Conservation (phyloP, 2,329 filamentous ascomycete species). For the Fusarium brevicatenulatum region DNA sequence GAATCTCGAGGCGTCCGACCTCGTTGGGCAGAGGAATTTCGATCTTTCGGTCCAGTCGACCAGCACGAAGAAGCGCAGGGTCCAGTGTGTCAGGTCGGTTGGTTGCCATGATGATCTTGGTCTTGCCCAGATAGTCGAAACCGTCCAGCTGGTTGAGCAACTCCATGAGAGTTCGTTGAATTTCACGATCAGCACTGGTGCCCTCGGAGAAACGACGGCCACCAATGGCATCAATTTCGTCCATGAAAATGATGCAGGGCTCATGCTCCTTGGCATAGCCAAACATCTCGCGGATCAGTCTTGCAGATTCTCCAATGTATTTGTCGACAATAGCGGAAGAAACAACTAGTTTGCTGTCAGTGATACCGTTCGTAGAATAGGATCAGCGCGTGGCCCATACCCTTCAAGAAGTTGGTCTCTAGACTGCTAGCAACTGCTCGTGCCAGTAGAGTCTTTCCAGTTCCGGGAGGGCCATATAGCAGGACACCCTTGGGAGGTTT, state of each 20-base stretch:
- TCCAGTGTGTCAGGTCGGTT: constrained; percentile 97
- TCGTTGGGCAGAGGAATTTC: constrained; percentile 98
- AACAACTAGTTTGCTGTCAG: constrained; percentile 72
- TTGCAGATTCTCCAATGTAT: constrained; percentile 98
- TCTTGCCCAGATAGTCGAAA: constrained; percentile 99
- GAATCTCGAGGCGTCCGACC: constrained; percentile 92
- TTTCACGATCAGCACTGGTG: constrained; percentile 96
- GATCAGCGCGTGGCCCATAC: constrained; percentile 57
- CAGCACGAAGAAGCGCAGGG: constrained; percentile 89
- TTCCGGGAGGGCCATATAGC: constrained; percentile 95
- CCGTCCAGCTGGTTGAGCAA: constrained; percentile 98
- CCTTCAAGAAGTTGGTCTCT: constrained; percentile 98
- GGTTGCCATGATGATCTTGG: constrained; percentile 99
- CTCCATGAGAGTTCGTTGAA: constrained; percentile 98
- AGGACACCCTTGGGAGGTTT: constrained; percentile 98
- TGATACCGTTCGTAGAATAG: neutral
- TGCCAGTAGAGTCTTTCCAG: constrained; percentile 94
- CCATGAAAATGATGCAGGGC: constrained; percentile 99
- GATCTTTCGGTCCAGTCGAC: constrained; percentile 95
- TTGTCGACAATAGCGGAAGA: constrained; percentile 99
- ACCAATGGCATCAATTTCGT: constrained; percentile 99
- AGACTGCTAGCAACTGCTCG: constrained; percentile 95
- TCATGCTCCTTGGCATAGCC: constrained; percentile 99
- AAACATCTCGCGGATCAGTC: constrained; percentile 99
- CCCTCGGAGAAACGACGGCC: constrained; percentile 96